These are phyloP conservation scores for Tetradesmus obliquus DNA, from an alignment of 139 green algal species.

Conservation along the genomic window DNA sequence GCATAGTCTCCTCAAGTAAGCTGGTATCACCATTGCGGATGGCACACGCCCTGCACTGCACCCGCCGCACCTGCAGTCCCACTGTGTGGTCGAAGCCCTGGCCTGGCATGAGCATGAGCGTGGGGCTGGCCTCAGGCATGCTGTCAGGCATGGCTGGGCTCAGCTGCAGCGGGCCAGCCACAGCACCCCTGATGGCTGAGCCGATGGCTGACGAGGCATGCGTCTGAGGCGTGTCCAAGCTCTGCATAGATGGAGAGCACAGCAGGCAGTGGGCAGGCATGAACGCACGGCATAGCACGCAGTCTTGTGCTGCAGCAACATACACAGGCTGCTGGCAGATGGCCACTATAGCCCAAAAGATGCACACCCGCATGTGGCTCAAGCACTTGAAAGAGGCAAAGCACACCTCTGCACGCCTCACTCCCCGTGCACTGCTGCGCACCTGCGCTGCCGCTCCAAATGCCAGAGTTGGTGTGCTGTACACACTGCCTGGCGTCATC, in stretches of 20 bases:
- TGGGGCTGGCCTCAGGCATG: constrained; percentile 27
- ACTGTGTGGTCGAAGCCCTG: background rate
- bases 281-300: background rate
- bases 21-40: background rate
- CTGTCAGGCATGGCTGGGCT: constrained; percentile 14
- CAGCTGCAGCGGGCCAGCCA: background rate
- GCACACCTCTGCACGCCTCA: background rate
- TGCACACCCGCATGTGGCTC: too few species aligned
- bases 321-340: too few species aligned
- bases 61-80: background rate
- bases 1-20: background rate
- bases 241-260: background rate
- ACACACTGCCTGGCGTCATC: constrained; percentile 14
- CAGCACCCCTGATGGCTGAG: constrained; percentile 14
- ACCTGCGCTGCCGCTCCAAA: background rate
- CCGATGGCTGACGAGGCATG: constrained; percentile 1
- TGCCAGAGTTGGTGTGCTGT: constrained; percentile 39
- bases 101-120: constrained; percentile 29
- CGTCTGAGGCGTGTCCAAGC: background rate
- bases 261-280: background rate
- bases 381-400: too few species aligned
- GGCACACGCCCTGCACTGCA: background rate
- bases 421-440: background rate
- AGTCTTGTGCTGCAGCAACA: too few species aligned
- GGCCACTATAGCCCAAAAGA: background rate